These are phyloP conservation scores for Rhipidocladum racemiflorum DNA, from an alignment of 176 grass and related monocot species.

Conservation along the genomic window DNA sequence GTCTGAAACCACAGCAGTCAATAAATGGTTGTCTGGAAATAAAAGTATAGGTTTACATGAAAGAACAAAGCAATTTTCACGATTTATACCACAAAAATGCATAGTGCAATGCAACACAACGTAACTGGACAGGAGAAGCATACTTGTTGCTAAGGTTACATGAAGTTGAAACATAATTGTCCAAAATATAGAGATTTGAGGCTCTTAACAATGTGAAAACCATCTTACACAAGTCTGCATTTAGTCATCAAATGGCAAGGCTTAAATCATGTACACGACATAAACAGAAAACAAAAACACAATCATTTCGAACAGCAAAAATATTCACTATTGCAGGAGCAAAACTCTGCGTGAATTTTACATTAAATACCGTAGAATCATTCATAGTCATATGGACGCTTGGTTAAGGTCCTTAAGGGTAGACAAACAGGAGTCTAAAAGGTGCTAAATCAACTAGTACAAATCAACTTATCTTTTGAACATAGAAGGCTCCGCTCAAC, in stretches of 20 bases:
- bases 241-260: no score
- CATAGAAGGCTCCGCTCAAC: neutral
- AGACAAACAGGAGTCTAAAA: neutral
- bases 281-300: no score
- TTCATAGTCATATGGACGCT: neutral
- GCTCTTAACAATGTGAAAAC: neutral
- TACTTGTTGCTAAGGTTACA: neutral
- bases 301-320: no score
- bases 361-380: neutral
- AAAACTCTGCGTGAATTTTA: neutral
- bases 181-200: neutral
- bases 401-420: slow-evolving; percentile 1
- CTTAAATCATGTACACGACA: no score
- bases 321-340: no score
- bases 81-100: neutral
- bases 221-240: neutral
- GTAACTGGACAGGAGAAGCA: neutral
- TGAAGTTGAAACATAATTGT: neutral
- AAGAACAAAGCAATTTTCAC: neutral
- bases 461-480: neutral
- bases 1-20: neutral
- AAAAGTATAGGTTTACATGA: slow-evolving; percentile 16
- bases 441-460: neutral
- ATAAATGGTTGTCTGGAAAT: neutral
- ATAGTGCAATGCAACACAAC: slow-evolving; percentile 2